Base-by-base conservation (phyloP, 2,329 filamentous ascomycete species). In the Paecilomyces dactylethromorphus region DNA sequence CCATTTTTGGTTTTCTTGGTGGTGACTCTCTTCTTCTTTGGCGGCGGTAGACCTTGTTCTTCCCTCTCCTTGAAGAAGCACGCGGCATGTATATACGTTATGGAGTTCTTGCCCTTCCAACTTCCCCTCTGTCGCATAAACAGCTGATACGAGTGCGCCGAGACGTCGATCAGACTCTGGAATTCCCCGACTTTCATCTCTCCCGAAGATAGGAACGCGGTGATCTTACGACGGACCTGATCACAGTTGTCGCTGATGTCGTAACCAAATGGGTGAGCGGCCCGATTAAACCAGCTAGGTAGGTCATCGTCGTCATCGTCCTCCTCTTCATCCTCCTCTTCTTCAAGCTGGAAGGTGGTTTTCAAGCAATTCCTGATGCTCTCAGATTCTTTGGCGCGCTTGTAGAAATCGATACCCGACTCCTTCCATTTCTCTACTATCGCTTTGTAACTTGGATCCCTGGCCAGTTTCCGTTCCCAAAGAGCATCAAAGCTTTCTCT, bases 61-160 rank as follows among this genome's bases (percentile, higher is more conserved):
- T 85, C 79, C 33, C 81, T 74, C 64, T 76, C 77, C 66, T 79
- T 79, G 74, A 85, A 85, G 62, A 76, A 78, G 2, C 56, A 58
- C 64, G 64, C 68, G 1, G 71, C 71, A 18, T 60, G 55, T 1
- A 15, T 5, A 59, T 73, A 78, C 0, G 67, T 67, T 7, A 63
- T 58, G 55, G 66, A 73, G 4, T 62, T 61, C 2, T 58, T 5
- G 51, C 76, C 74, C 45, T 71, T 72, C 18, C 52, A 50, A 26
- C 29, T 35, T 2, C 63, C 65, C 24, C n/a, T 56, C 55, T 63
- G 76, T n/a, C 73, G 71, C 77, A 84, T 80, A 67, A 85, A 86
- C 4, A 60, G 63, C n/a, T 62, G 62, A 61, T 79, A 78, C 7
- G 71, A 68, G 22, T 64, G 69, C n/a, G 63, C 64, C 13, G 62